Base-by-base conservation (phyloP, 2,329 filamentous ascomycete species). In the Pseudogymnoascus sp. region DNA sequence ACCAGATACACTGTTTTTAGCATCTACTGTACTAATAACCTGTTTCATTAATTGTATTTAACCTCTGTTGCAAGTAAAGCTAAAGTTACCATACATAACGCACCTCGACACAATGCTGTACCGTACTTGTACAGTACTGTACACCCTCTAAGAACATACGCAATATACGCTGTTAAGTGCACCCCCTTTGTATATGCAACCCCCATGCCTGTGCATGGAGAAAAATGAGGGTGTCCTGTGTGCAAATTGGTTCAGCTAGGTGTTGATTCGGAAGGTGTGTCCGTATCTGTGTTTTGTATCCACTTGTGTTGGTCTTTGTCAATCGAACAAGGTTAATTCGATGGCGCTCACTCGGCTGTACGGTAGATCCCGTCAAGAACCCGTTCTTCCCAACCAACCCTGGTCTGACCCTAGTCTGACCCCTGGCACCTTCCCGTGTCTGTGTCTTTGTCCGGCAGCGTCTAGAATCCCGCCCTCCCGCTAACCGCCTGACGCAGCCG, bases 271-370 rank as follows among this genome's bases (percentile, higher is more conserved):
- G 21, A 21, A 21, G 21, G 21, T 21, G 21, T 21, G 21, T 21
- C 21, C 21, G 21, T 21, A 21, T 21, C 21, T 21, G 21, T 21
- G 21, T 8, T 11, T 13, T 41, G 17, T 17, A 15, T 24, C 8
- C 26, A 31, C n/a, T 50, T 31, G 26, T 4, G 26, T 50, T 17
- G 44, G 11, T 50, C 26, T 31, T 31, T 6, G 26, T 50, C 44
- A 50, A 50, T 50, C 26, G 13, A n/a, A n/a, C 44, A 31, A 50
- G 44, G 44, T 50, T 50, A 50, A 50, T 31, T 50, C 44, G 26
- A 50, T 50, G 44, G 44, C 8, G 13, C 44, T 47, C 10, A n/a
- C 21, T 26, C 40, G 11, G 40, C 40, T 13, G 11, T 3, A 21
- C 21, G 21, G 21, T 21, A 21, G 21, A 21, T 21, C 21, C 21